Percentiles rank a stretch among this genome's conserved stretches.
Evolutionary conservation across 768 basidiomycete genomes (phyloP).

Genomic region (Megacollybia marginata): DNA sequence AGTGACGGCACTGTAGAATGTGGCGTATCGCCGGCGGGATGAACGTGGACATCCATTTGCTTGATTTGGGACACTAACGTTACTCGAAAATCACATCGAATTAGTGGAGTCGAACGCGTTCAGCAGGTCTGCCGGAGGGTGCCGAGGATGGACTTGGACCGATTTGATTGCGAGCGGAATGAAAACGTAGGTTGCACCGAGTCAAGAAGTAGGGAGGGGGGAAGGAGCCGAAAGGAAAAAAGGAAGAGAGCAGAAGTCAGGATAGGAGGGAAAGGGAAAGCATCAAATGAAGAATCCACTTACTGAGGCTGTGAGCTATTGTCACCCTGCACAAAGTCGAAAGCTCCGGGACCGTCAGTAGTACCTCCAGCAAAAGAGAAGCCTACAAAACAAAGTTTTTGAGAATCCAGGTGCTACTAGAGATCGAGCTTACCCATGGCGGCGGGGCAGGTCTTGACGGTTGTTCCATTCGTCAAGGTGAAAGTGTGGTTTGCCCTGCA

Average conservation of each 20-base stretch:
- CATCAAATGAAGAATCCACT: slow-evolving; percentile 14
- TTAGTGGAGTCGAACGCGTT: too few relatives aligned
- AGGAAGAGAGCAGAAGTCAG: not conserved
- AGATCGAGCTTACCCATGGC: slow-evolving; percentile 52
- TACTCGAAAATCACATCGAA: too few relatives aligned
- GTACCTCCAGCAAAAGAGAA: slow-evolving; percentile 77
- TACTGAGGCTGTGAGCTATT: slow-evolving; percentile 55
- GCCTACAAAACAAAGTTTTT: slow-evolving; percentile 28
- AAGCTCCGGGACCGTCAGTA: slow-evolving; percentile 76
- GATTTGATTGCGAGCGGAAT: too few relatives aligned
- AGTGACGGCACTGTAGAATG: too few relatives aligned
- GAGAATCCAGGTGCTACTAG: not conserved
- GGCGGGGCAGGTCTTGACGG: slow-evolving; percentile 66
- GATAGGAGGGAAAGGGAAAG: not conserved
- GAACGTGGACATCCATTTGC: too few relatives aligned
- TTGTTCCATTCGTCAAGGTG: slow-evolving; percentile 56
- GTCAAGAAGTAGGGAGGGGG: slow-evolving; percentile 1
- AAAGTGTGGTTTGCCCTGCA: slow-evolving; percentile 59
- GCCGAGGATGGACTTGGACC: too few relatives aligned
- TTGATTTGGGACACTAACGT: too few relatives aligned
- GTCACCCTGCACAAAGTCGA: slow-evolving; percentile 72
- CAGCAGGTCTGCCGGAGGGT: too few relatives aligned
- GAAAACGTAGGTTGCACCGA: too few relatives aligned
- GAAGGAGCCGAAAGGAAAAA: not conserved
- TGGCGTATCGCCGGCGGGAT: too few relatives aligned